These are phyloP conservation scores for Stephania cephalantha DNA, from an alignment of 164 flowering plant genomes.

Conservation along the genomic window DNA sequence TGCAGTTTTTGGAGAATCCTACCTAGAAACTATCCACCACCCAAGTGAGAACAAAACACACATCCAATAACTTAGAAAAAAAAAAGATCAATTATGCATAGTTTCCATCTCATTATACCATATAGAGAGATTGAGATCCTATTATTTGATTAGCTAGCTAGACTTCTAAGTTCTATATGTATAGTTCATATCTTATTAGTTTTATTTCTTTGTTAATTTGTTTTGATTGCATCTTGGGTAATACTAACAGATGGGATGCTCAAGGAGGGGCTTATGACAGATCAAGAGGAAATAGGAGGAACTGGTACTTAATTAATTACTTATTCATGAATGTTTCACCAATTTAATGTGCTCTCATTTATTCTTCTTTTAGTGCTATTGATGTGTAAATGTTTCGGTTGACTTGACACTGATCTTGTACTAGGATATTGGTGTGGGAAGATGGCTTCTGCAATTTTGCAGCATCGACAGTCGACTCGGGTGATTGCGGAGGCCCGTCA, in stretches of 20 bases:
- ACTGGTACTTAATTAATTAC: constrained; percentile 41
- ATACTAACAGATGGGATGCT: constrained; percentile 59
- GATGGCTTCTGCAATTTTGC: constrained; percentile 92
- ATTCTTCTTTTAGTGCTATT: too few species aligned
- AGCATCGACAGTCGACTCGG: constrained; percentile 46
- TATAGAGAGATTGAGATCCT: not conserved
- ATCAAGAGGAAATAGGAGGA: constrained; percentile 87
- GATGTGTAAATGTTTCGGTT: too few species aligned
- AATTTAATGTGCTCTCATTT: too few species aligned
- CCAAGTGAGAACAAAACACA: constrained; percentile 46
- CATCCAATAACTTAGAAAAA: not conserved
- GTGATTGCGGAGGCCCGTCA: constrained; percentile 38
- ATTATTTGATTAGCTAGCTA: not conserved
- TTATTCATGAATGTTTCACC: not conserved
- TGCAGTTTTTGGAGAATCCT: constrained; percentile 90
- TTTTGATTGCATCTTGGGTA: not conserved
- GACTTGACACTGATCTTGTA: not conserved
- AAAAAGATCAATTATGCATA: not conserved
- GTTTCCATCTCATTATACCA: not conserved
- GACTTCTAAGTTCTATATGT: not conserved
- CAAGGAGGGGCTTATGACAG: constrained; percentile 85
- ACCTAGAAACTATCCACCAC: constrained; percentile 88
- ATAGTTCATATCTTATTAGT: not conserved
- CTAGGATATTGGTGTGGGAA: constrained; percentile 89
- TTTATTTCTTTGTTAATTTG: constrained; percentile 2